Conservation (phyloP, 202 grass and related monocot genomes). For the Eragrostis tef region DNA sequence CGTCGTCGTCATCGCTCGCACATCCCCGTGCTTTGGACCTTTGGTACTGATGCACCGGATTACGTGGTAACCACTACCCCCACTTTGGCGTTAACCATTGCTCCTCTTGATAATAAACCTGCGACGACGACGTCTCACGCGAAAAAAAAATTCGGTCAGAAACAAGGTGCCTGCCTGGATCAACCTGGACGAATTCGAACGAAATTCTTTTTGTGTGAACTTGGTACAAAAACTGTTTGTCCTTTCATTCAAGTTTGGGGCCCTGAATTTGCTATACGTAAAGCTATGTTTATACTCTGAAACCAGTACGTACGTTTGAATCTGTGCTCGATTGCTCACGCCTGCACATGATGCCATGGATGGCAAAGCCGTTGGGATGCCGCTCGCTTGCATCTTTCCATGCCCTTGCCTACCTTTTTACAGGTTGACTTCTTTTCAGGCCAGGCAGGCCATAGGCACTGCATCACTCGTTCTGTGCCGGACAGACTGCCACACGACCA, state of each 20-base stretch:
- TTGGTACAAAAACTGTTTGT: neutral
- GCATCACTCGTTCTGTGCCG: slow-evolving; percentile 1
- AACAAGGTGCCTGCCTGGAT: no score
- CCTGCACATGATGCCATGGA: neutral
- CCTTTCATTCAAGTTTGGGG: neutral
- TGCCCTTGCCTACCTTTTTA: slow-evolving; percentile 3
- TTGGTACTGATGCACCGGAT: neutral
- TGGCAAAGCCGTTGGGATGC: slow-evolving; percentile 18
- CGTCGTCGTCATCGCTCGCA: neutral
- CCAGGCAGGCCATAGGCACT: slow-evolving; percentile 7
- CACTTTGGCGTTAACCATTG: neutral
- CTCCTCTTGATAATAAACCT: neutral
- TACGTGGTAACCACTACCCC: neutral
- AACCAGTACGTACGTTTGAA: neutral
- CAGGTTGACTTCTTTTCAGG: slow-evolving; percentile 48
- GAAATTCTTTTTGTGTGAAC: no score
- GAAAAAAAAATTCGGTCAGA: no score
- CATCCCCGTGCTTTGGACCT: neutral
- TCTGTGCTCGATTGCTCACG: slow-evolving; percentile 18
- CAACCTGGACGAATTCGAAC: no score
- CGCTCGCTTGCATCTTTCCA: slow-evolving; percentile 24
- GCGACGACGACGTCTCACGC: no score
- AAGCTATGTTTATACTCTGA: no score
- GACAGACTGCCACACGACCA: neutral
- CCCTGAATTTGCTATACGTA: no score